Evolutionary conservation across 164 flowering plant genomes (phyloP), one percentile per base, ranked within the genome.

Genomic region (Warburgia ugandensis): DNA sequence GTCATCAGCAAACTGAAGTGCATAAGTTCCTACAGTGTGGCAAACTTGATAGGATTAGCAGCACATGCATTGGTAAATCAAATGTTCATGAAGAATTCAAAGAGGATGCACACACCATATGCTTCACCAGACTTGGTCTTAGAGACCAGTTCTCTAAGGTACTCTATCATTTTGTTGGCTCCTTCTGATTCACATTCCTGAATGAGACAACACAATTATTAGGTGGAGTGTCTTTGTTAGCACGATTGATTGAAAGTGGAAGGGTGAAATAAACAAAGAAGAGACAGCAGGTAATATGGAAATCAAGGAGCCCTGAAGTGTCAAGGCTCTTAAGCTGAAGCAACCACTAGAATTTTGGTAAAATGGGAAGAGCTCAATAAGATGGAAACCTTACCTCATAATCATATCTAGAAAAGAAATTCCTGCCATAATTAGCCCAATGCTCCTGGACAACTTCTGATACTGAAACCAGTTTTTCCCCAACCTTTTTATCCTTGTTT

Each of bases 131-230:
- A 52, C 63, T 79, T 80, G 77, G 87, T 78, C 64, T 78, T 79
- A 16, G 94, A 75, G 58, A 77, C 32, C 60, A 84, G 56, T 47
- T 79, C 92, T 65, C 96, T 75, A 50, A 94, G 90, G 64, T 86
- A 66, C 10, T 66, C 78, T 4, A 94, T 60, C 99, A 94, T 94
- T 62, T 88, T 76, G 61, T 83, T 88, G 56, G 99, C 99, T 41
- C 96, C 95, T 61, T 80, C 92, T 40, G 99, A 83, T 73, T 80
- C 94, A 73, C 99, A 94, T 67, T 94, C 99, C 98, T 87, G 70
- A 20, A 57, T 29, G 45, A n/a, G n/a, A n/a, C n/a, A n/a, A n/a
- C n/a, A n/a, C n/a, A n/a, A n/a, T n/a, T n/a, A n/a, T n/a, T n/a
- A n/a, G n/a, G n/a, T n/a, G n/a, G n/a, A n/a, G n/a, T n/a, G n/a